A percentile compares a stretch with the other conserved stretches of the same genome.
Conservation (phyloP, 441 rosid species). For the Adansonia rubrostipa region DNA sequence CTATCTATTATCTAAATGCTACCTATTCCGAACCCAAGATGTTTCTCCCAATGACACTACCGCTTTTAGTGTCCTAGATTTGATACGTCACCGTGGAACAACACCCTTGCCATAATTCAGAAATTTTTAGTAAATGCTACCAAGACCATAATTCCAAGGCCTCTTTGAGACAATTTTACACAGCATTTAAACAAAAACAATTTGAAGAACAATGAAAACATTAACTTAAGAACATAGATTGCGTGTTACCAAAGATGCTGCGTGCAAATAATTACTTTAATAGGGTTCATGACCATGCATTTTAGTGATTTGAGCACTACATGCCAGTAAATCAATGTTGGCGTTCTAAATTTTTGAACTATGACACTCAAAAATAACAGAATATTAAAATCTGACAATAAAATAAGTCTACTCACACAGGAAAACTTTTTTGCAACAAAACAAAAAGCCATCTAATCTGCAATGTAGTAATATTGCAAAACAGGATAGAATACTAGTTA, state of each 20-base stretch:
- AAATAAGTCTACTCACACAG: background rate
- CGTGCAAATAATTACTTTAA: background rate
- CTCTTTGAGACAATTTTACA: background rate
- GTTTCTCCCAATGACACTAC: background rate
- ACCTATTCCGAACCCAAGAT: background rate
- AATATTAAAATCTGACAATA: constrained; percentile 13
- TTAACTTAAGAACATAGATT: background rate
- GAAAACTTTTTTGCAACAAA: background rate
- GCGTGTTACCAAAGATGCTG: background rate
- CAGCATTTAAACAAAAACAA: background rate
- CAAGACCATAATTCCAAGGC: constrained; percentile 4
- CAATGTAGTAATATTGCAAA: constrained; percentile 1
- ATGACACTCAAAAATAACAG: background rate
- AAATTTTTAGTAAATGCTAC: background rate
- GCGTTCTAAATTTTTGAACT: constrained; percentile 15
- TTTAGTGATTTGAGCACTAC: background rate
- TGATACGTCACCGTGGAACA: background rate
- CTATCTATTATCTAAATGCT: background rate
- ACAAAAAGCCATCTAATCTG: background rate
- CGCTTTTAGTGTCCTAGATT: constrained; percentile 7
- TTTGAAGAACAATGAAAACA: background rate
- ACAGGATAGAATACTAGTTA: background rate
- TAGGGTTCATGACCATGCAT: background rate
- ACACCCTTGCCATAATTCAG: constrained; percentile 7
- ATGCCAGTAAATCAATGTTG: background rate